phyloP scores from a whole-genome alignment of 192 early-diverging fungal species.

The Coemansia sp. region DNA sequence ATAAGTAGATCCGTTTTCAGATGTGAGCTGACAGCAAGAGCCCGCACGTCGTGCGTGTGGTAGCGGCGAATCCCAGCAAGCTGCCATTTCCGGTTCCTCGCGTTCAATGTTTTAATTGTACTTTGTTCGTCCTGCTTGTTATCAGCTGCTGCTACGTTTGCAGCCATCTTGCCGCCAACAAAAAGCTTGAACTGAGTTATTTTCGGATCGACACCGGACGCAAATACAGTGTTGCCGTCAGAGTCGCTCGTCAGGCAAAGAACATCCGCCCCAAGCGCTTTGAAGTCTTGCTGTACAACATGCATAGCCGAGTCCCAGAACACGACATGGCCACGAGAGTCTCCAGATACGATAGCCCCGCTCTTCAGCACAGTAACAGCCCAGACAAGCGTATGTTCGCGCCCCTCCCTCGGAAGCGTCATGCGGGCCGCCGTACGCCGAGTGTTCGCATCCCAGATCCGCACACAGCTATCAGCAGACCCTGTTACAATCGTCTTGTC shows the following conservation, averaged over 20 bases:
- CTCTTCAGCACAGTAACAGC: constrained; percentile 65
- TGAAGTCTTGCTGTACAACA: constrained; percentile 70
- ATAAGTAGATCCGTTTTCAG: constrained; percentile 70
- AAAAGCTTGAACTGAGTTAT: constrained; percentile 67
- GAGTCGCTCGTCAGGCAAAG: constrained; percentile 72
- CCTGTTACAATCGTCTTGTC: constrained; percentile 77
- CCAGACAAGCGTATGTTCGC: constrained; percentile 90
- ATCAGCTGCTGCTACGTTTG: background rate
- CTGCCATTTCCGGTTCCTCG: constrained; percentile 65
- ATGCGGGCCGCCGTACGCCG: constrained; percentile 64
- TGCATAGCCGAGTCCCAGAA: constrained; percentile 81
- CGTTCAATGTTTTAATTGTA: background rate
- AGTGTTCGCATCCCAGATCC: constrained; percentile 64
- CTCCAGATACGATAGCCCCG: constrained; percentile 84
- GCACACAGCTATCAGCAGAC: constrained; percentile 77
- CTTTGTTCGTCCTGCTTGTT: background rate
- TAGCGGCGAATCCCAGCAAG: constrained; percentile 82
- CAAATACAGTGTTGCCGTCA: constrained; percentile 74
- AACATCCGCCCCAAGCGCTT: constrained; percentile 84
- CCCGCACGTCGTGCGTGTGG: constrained; percentile 94
- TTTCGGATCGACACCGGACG: constrained; percentile 90
- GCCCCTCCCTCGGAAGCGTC: constrained; percentile 71
- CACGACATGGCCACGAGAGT: constrained; percentile 86
- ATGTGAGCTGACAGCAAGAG: constrained; percentile 76
- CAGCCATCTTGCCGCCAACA: constrained; percentile 29